These are phyloP conservation scores for Ochetophila trinervis DNA, from an alignment of 306 rosid species.

Conservation along the genomic window DNA sequence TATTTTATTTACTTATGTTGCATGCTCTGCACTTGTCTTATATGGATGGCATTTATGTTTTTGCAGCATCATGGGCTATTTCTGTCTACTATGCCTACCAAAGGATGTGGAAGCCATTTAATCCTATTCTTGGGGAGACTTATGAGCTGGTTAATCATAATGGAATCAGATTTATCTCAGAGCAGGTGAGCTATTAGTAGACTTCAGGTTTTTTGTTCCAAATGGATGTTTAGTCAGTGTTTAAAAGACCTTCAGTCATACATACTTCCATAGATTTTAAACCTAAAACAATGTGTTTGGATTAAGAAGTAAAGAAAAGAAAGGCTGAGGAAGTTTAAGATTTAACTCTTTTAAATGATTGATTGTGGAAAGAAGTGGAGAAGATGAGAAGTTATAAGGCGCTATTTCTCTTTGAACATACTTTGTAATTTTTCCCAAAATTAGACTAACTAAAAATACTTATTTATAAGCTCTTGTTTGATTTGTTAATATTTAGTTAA, in stretches of 20 bases:
- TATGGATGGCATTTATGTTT: slow-evolving; percentile 3
- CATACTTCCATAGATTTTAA: background rate
- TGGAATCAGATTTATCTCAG: slow-evolving; percentile 74
- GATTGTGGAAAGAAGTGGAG: background rate
- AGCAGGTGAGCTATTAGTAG: slow-evolving; percentile 56
- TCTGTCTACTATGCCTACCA: slow-evolving; percentile 89
- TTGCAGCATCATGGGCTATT: slow-evolving; percentile 91
- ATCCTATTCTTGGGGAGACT: slow-evolving; percentile 96
- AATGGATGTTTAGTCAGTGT: background rate
- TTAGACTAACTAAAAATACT: no score
- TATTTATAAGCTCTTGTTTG: no score
- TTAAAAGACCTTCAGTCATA: background rate
- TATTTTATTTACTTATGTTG: slow-evolving; percentile 1
- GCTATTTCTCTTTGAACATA: no score
- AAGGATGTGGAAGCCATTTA: slow-evolving; percentile 96
- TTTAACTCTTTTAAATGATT: background rate
- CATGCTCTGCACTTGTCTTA: background rate
- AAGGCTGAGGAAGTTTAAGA: background rate
- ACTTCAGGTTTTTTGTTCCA: slow-evolving; percentile 4
- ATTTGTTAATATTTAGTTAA: no score
- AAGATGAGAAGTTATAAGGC: background rate
- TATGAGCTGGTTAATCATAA: slow-evolving; percentile 75
- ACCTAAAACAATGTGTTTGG: background rate
- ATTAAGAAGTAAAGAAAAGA: background rate
- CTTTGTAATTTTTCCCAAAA: no score